A percentile compares a stretch with the other conserved stretches of the same genome.
phyloP scores from a whole-genome alignment of 331 rosid species.

The Acacia pycnantha region DNA sequence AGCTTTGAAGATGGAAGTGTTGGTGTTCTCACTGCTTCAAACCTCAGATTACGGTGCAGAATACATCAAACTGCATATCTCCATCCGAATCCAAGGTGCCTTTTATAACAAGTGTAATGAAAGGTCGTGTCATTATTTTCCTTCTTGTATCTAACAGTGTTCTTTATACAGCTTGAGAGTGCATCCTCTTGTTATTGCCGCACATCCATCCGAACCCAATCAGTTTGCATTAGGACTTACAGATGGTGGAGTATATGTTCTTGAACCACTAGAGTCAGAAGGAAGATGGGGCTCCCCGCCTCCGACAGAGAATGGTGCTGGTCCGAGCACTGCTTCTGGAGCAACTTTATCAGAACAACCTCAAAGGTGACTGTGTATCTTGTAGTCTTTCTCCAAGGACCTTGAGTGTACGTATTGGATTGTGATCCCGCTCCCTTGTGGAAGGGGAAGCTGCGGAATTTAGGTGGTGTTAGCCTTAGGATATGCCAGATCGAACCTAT shows the following conservation, averaged over 20 bases:
- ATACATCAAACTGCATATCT: slow-evolving; percentile 82
- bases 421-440: slow-evolving; percentile 55
- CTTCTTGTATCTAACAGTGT: neutral
- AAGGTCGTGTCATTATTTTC: neutral
- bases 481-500: slow-evolving; percentile 45
- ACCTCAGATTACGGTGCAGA: slow-evolving; percentile 89
- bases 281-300: slow-evolving; percentile 97
- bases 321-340: slow-evolving; percentile 72
- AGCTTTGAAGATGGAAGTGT: slow-evolving; percentile 95
- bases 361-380: slow-evolving; percentile 56
- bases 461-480: slow-evolving; percentile 67
- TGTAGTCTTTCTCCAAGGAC: slow-evolving; percentile 33
- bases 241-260: slow-evolving; percentile 88
- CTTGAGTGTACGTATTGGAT: slow-evolving; percentile 46
- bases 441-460: slow-evolving; percentile 63
- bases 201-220: slow-evolving; percentile 92
- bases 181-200: slow-evolving; percentile 85
- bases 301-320: slow-evolving; percentile 91
- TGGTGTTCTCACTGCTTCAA: slow-evolving; percentile 75
- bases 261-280: slow-evolving; percentile 89
- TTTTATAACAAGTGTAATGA: slow-evolving; percentile 14
- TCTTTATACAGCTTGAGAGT: slow-evolving; percentile 64
- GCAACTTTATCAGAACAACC: slow-evolving; percentile 71
- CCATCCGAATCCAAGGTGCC: slow-evolving; percentile 80
- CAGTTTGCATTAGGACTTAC: slow-evolving; percentile 95